phyloP scores from a whole-genome alignment of 176 grass and related monocot species.

The Oryza punctata region DNA sequence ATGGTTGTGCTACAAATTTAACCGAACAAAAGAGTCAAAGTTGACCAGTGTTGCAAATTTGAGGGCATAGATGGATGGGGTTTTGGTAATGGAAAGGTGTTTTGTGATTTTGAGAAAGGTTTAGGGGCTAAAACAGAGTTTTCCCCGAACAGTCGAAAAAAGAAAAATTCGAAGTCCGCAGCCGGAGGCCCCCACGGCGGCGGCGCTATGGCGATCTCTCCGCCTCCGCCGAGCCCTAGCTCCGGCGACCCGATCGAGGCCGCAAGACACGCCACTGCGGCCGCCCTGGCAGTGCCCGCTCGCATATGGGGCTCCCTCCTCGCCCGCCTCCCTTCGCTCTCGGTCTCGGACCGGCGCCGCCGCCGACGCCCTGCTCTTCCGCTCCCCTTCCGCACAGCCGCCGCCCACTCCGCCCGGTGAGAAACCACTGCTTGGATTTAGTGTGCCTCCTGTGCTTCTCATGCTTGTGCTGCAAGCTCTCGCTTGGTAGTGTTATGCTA shows the following conservation, averaged over 20 bases:
- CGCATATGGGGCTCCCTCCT: constrained; percentile 44
- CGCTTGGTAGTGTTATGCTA: constrained; percentile 6
- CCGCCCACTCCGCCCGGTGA: constrained; percentile 45
- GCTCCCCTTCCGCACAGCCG: constrained; percentile 33
- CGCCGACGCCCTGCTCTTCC: constrained; percentile 42
- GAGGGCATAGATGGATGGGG: too few relatives aligned
- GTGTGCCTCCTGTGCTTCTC: neutral
- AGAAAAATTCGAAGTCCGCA: too few relatives aligned
- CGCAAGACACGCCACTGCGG: neutral
- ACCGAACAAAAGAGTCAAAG: too few relatives aligned
- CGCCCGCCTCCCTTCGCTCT: constrained; percentile 35
- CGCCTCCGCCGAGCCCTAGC: constrained; percentile 43
- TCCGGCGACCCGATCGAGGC: constrained; percentile 32
- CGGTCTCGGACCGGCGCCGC: constrained; percentile 19
- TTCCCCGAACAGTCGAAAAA: too few relatives aligned
- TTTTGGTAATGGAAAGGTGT: too few relatives aligned
- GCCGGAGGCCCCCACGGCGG: neutral
- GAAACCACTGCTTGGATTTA: constrained; percentile 7
- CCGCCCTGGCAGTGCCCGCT: neutral
- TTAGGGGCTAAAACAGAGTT: too few relatives aligned
- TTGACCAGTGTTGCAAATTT: too few relatives aligned
- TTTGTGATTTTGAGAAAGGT: too few relatives aligned
- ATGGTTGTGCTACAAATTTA: too few relatives aligned
- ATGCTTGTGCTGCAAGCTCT: neutral
- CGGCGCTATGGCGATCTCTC: constrained; percentile 35